phyloP scores from a whole-genome alignment of 176 grass and related monocot species.

The Bolboschoenus planiculmis region DNA sequence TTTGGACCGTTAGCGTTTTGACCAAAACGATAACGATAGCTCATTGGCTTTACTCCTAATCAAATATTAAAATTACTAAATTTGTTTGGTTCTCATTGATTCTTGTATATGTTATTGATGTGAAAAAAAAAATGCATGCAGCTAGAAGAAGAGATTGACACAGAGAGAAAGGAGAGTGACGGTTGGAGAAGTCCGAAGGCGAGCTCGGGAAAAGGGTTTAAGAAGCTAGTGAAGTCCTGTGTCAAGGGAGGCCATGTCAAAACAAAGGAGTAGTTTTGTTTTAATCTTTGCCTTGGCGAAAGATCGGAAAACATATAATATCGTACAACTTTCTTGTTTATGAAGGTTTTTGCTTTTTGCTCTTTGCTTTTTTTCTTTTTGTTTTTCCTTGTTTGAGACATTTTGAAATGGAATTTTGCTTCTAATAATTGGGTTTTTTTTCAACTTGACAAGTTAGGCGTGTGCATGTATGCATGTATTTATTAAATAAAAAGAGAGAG shows the following conservation, averaged over 20 bases:
- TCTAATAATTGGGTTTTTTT: not conserved
- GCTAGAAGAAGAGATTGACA: constrained; percentile 23
- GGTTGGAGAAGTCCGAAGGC: constrained; percentile 6
- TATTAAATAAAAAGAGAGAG: not conserved
- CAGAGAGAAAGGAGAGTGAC: not conserved
- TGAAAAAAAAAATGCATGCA: not conserved
- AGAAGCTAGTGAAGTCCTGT: constrained; percentile 19
- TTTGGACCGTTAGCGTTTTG: too few relatives aligned
- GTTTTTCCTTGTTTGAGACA: not conserved
- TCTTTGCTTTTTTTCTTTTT: not conserved
- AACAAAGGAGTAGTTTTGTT: constrained; percentile 14
- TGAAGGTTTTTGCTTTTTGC: not conserved
- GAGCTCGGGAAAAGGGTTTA: constrained; percentile 12
- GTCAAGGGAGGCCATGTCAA: constrained; percentile 21
- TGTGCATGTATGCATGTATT: not conserved
- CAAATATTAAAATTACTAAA: not conserved
- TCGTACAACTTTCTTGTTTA: not conserved
- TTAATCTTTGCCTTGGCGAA: not conserved
- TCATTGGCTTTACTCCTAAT: too few relatives aligned
- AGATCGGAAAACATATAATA: not conserved
- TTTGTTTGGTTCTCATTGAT: not conserved
- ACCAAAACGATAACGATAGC: too few relatives aligned
- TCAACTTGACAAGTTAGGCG: not conserved
- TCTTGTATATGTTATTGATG: not conserved
- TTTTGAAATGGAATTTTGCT: not conserved